These are phyloP conservation scores for Yamadazyma nakazawae DNA, from an alignment of 805 yeast species.

Conservation along the genomic window DNA sequence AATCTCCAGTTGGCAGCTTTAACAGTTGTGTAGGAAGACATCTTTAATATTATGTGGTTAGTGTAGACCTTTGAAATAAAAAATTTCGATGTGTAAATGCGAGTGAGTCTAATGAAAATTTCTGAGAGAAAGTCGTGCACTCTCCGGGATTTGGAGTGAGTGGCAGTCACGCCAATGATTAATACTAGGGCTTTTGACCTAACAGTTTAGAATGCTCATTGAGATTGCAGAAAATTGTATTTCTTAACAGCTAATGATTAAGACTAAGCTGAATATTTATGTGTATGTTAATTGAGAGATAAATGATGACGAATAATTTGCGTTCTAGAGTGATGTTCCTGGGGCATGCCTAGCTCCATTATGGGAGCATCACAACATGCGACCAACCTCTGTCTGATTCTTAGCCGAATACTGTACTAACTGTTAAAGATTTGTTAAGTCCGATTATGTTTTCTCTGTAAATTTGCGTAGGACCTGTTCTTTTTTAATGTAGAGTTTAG, in stretches of 20 bases:
- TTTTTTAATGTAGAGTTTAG: no score
- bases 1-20: slow-evolving; percentile 98
- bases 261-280: no score
- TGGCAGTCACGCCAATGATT: background rate
- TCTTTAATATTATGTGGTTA: slow-evolving; percentile 14
- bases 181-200: background rate
- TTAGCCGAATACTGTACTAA: slow-evolving; percentile 1
- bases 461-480: no score
- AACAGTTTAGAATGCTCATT: background rate
- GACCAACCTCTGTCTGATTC: slow-evolving; percentile 28
- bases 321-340: slow-evolving; percentile 41
- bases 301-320: slow-evolving; percentile 44
- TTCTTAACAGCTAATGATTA: no score
- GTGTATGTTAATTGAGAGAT: background rate
- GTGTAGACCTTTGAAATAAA: slow-evolving; percentile 11
- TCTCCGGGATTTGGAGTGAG: background rate
- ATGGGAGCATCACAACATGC: slow-evolving; percentile 34
- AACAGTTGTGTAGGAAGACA: slow-evolving; percentile 56
- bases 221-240: no score
- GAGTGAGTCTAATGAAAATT: slow-evolving; percentile 11
- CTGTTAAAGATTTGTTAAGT: background rate
- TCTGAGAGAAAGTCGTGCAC: slow-evolving; percentile 5
- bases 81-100: slow-evolving; percentile 12
- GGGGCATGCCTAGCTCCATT: slow-evolving; percentile 48
- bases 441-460: background rate